These are phyloP conservation scores for Carex sylvatica DNA, from an alignment of 202 grass and related monocot genomes.

Conservation along the genomic window DNA sequence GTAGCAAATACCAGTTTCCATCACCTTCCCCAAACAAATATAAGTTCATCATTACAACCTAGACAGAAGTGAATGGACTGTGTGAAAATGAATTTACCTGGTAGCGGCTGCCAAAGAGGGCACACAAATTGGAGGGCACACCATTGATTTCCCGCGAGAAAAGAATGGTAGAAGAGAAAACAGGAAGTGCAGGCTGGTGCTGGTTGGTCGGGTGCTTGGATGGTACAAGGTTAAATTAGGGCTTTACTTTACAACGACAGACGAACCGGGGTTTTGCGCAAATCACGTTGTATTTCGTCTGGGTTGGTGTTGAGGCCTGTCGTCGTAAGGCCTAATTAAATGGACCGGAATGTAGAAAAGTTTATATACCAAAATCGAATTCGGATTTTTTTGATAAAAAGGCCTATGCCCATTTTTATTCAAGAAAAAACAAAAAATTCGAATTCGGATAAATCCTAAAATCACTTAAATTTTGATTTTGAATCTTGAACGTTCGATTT, in stretches of 20 bases:
- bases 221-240: neutral
- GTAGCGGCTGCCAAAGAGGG: neutral
- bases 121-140: neutral
- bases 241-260: conserved; percentile 18
- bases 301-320: neutral
- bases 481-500: too few species aligned
- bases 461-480: too few species aligned
- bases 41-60: neutral
- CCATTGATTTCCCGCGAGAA: conserved; percentile 17
- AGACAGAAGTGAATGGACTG: neutral
- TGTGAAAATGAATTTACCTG: conserved; percentile 11
- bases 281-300: neutral
- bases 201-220: neutral
- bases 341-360: neutral
- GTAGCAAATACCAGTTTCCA: neutral
- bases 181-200: neutral
- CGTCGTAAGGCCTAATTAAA: neutral
- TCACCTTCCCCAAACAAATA: neutral
- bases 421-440: too few species aligned
- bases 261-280: conserved; percentile 7
- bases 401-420: too few species aligned
- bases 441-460: too few species aligned
- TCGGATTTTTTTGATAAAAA: too few species aligned
- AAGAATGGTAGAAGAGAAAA: neutral
- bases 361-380: neutral